phyloP scores from a whole-genome alignment of 2,329 filamentous ascomycete genomes.

The Tolypocladium guangdongense region DNA sequence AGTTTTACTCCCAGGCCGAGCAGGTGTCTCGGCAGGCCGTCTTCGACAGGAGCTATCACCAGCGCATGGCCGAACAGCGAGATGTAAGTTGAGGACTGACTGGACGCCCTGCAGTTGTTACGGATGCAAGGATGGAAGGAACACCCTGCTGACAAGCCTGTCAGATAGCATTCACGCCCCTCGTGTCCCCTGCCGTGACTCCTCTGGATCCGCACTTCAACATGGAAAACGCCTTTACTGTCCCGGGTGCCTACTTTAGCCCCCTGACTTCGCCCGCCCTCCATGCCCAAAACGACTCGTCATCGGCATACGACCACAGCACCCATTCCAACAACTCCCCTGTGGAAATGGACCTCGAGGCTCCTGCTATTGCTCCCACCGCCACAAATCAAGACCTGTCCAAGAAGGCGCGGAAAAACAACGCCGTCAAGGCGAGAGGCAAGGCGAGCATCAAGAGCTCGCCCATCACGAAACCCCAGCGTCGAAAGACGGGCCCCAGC shows the following conservation, averaged over 20 bases:
- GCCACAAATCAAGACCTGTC: slow-evolving; percentile 34
- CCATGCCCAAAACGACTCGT: slow-evolving; percentile 54
- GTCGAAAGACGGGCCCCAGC: slow-evolving; percentile 40
- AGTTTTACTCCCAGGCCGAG: slow-evolving; percentile 50
- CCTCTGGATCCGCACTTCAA: slow-evolving; percentile 64
- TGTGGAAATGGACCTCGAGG: slow-evolving; percentile 45
- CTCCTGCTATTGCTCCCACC: slow-evolving; percentile 20
- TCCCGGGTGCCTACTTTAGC: slow-evolving; percentile 69
- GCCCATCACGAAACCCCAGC: slow-evolving; percentile 59
- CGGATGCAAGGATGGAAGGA: neutral
- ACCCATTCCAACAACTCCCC: slow-evolving; percentile 40
- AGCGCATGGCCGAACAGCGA: slow-evolving; percentile 57
- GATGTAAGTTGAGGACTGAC: slow-evolving; percentile 35
- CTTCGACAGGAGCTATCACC: slow-evolving; percentile 53
- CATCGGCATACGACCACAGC: slow-evolving; percentile 33
- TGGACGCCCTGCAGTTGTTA: neutral
- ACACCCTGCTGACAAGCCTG: neutral
- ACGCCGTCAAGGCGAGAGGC: slow-evolving; percentile 37
- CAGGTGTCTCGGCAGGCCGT: slow-evolving; percentile 44
- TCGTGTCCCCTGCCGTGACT: slow-evolving; percentile 76
- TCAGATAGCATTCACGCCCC: slow-evolving; percentile 66
- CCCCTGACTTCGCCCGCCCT: slow-evolving; percentile 73
- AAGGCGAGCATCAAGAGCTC: slow-evolving; percentile 54
- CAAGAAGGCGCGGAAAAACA: slow-evolving; percentile 43
- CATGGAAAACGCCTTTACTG: slow-evolving; percentile 45